Evolutionary conservation across 371 early-diverging fungal genomes (phyloP), one percentile per base, ranked within the genome.

Genomic region (Amoeboaphelidium protococcarum): DNA sequence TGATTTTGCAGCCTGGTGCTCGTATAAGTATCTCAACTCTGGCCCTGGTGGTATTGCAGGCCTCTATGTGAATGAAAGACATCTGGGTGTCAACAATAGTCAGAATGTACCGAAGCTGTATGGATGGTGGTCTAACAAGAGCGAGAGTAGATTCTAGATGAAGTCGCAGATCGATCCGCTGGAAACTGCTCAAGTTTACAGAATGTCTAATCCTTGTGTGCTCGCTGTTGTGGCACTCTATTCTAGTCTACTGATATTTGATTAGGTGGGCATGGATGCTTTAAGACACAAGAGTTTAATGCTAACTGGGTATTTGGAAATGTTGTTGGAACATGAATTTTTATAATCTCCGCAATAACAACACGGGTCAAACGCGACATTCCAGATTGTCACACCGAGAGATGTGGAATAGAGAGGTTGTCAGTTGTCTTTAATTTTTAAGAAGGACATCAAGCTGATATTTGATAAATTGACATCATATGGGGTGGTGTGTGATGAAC

Each of bases 1-100:
- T 3, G 95, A 95, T 53, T 92, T 92, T 68, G 95, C 92, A n/a
- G 75, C 76, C 50, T 94, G 94, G 94, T 94, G 92, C 65, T 74
- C 86, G 1, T 94, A 94, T 73, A 95, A 95, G 59, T 95, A 95
- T 57, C 62, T 95, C 42, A 89, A 89, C 56, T 69, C 88, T 1
- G 90, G 94, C 6, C 85, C 92, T 1, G 95, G 95, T 43, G 80
- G 81, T 26, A 89, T 95, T 50, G 87, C 26, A 10, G 46, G 46
- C 12, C 6, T 26, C 20, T 45, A 13, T 27, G 27, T 40, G 10
- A 6, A 45, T 20, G 6, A 45, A 23, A 45, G 21, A 12, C 46
- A 45, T 45, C 12, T 12, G 13, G 40, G n/a, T n/a, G n/a, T 31
- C 12, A 37, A 47, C 19, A 21, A 50, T 3, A 47, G 4, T 22